Percentiles rank a stretch among this genome's conserved stretches.
These are phyloP conservation scores for Cladophialophora psammophila DNA, from an alignment of 2,329 filamentous ascomycete genomes.

Conservation along the genomic window DNA sequence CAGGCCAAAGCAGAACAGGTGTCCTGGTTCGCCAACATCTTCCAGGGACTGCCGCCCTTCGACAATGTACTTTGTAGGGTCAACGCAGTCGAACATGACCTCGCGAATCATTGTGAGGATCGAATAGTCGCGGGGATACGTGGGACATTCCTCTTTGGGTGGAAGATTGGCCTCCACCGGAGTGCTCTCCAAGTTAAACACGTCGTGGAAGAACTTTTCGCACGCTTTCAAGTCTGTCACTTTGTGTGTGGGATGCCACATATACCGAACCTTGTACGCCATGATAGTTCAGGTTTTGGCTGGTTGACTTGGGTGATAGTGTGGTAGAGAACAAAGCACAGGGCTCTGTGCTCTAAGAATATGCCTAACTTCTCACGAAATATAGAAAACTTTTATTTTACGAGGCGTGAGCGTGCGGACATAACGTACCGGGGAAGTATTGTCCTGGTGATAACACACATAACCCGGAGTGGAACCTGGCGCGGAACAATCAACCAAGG, in stretches of 20 bases:
- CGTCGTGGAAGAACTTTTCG: slow-evolving; percentile 7
- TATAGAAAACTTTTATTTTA: too few relatives aligned
- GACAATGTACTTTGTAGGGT: slow-evolving; percentile 12
- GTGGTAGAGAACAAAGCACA: too few relatives aligned
- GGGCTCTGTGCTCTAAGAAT: too few relatives aligned
- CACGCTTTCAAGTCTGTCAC: not conserved
- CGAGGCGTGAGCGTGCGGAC: too few relatives aligned
- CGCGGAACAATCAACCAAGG: too few relatives aligned
- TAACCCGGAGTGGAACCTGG: too few relatives aligned
- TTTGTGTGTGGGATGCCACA: slow-evolving; percentile 8
- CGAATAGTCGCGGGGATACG: slow-evolving; percentile 8
- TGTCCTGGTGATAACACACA: too few relatives aligned
- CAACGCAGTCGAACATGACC: slow-evolving; percentile 10
- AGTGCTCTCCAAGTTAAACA: not conserved
- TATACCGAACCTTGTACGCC: not conserved
- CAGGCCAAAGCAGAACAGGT: not conserved
- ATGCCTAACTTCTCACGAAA: too few relatives aligned
- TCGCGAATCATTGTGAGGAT: slow-evolving; percentile 10
- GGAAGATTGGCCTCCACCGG: not conserved
- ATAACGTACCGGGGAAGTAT: too few relatives aligned
- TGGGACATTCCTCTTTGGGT: not conserved
- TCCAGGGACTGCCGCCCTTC: slow-evolving; percentile 3
- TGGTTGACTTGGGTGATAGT: too few relatives aligned
- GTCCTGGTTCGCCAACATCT: not conserved
- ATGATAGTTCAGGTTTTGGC: too few relatives aligned